phyloP scores from a whole-genome alignment of 495 filamentous ascomycete genomes.

The Penicillium daleae region DNA sequence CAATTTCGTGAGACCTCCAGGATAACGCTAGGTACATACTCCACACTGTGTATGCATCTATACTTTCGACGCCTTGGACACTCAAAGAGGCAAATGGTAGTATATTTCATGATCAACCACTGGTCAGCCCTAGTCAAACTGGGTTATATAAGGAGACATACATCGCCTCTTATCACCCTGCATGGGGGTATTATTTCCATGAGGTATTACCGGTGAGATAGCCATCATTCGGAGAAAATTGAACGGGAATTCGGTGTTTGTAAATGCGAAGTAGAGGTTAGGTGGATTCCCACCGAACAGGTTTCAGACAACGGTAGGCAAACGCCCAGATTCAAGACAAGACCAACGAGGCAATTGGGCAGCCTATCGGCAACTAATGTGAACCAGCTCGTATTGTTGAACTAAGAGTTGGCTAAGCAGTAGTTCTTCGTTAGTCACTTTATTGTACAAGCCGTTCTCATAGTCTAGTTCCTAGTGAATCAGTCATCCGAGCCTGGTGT shows the following conservation, averaged over 20 bases:
- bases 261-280: not conserved
- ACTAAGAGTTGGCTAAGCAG: not conserved
- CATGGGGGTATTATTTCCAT: not conserved
- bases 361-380: not conserved
- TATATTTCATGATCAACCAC: not conserved
- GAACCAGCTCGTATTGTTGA: not conserved
- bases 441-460: not conserved
- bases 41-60: not conserved
- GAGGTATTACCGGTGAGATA: not conserved
- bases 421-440: not conserved
- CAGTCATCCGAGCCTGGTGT: not conserved
- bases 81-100: not conserved
- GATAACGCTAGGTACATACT: not conserved
- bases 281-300: not conserved
- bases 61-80: not conserved
- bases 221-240: not conserved
- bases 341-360: not conserved
- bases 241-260: not conserved
- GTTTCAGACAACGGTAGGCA: not conserved
- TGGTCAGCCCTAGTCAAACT: not conserved
- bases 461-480: not conserved
- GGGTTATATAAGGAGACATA: not conserved
- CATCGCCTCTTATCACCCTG: not conserved
- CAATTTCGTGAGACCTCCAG: not conserved
- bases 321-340: not conserved